Base-by-base conservation (phyloP, 2,329 filamentous ascomycete species). In the Curvularia lunata region DNA sequence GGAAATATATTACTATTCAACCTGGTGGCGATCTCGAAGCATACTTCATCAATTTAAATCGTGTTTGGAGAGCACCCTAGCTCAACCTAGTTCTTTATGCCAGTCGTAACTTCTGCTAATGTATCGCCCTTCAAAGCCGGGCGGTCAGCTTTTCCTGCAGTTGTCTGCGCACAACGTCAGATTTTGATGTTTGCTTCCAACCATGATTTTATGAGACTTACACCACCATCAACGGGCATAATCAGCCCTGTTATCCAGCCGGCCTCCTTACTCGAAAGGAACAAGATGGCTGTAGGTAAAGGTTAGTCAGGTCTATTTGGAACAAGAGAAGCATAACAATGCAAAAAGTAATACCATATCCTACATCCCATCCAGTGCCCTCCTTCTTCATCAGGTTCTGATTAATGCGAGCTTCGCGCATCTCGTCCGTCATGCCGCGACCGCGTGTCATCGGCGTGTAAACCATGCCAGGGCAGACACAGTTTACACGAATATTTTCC, bases 361-460 rank as follows among this genome's bases (percentile, higher is more conserved):
- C 83, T 46, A 80, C 79, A 64, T 86, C 83, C 82, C 83, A 85
- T 1, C 78, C 83, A 56, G 77, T 85, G 0, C 83, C 83, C 61
- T 85, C 83, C 1, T 79, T 83, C 32, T 80, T 80, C n/a, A 85
- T 69, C 13, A 85, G 64, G 68, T 81, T 84, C 45, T 82, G 70
- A 51, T 81, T 81, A 59, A 78, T 79, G 18, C 83, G 73, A 12
- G 81, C 78, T 59, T 82, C 80, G 45, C 83, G 72, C 2, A 79
- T 80, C 56, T 83, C 80, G 3, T 82, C 78, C 3, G 68, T 80
- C 83, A 85, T 85, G 0, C 81, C 81, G 2, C 71, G 68, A 0
- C 76, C 77, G 57, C 82, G 83, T 80, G 84, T 83, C 81, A 85
- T 83, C 0, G 83, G 82, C 1, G 82, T 85, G 59, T 84, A 85